Evolutionary conservation across 2,329 filamentous ascomycete genomes (phyloP), one percentile per base, ranked within the genome.

Genomic region (Botryotinia narcissicola): DNA sequence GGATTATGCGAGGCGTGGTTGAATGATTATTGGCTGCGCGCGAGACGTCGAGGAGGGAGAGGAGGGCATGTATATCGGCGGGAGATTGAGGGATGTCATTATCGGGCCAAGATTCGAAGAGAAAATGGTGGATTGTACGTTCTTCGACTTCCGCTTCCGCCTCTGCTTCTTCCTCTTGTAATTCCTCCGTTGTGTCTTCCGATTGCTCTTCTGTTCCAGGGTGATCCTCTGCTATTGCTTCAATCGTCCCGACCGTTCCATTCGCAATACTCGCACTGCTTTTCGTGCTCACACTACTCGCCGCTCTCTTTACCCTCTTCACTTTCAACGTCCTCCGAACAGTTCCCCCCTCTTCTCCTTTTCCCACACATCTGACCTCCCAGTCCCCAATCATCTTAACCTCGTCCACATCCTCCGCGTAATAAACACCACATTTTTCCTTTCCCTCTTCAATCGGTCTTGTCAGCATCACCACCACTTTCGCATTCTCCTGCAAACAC

Each of bases 1-100:
- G 95, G 0, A 98, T 94, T 40, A 98, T 70, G 18, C 75, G 70
- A 9, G 75, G 73, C 1, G 37, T 59, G 37, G 66, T 44, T 35
- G 44, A 40, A 51, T 69, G 37, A n/a, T 70, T 70, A 66, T 72
- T 51, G 40, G 42, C 66, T 29, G 46, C 29, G n/a, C 74, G 70
- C 1, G 75, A 73, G 44, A 74, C 66, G 1, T 70, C 59, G 32
- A 75, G 70, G 7, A 76, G 70, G 44, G 72, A 20, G 8, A 76
- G 48, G 4, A 76, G 67, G 7, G 67, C 72, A n/a, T 72, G 57
- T 29, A 71, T 70, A 46, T 76, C 76, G 42, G 71, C 72, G 8
- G 64, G n/a, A 2, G 74, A 73, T 40, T 73, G 60, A 18, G 75
- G 75, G n/a, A 76, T 70, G 10, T 76, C 73, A 32, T 75, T 68